Evolutionary conservation across 176 grass and related monocot genomes (phyloP).

Genomic region (Oryza glumipatula): DNA sequence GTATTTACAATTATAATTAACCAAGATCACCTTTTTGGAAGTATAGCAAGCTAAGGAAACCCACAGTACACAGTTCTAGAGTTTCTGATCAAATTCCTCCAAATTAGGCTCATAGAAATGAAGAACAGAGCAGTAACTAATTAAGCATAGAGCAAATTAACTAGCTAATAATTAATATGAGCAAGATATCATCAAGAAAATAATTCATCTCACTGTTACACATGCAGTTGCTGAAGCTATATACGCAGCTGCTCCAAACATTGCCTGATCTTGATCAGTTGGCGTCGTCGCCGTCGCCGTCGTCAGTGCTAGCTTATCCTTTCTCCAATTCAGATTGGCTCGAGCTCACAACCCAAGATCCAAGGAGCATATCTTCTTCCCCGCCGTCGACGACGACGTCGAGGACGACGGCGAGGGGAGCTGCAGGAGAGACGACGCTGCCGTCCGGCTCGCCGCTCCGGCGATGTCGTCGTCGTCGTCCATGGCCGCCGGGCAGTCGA

Average conservation of each 20-base stretch:
- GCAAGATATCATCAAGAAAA: slow-evolving; percentile 42
- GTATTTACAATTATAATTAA: slow-evolving; percentile 5
- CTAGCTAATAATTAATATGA: slow-evolving; percentile 6
- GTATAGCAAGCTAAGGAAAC: background rate
- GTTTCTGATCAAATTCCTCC: slow-evolving; percentile 18
- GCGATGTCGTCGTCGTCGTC: background rate
- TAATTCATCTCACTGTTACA: slow-evolving; percentile 42
- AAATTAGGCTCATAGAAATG: background rate
- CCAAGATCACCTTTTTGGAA: background rate
- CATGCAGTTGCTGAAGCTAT: slow-evolving; percentile 50
- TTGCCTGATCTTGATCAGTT: slow-evolving; percentile 45
- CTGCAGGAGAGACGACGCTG: slow-evolving; percentile 28
- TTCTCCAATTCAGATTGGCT: background rate
- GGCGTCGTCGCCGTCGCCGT: slow-evolving; percentile 23
- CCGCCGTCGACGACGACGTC: slow-evolving; percentile 56
- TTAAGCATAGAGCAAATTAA: slow-evolving; percentile 39
- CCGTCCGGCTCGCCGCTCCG: background rate
- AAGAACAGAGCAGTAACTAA: slow-evolving; percentile 24
- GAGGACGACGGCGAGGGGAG: slow-evolving; percentile 48
- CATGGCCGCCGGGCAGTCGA: slow-evolving; percentile 46
- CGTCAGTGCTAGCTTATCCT: slow-evolving; percentile 7
- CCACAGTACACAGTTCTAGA: background rate
- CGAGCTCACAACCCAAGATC: slow-evolving; percentile 75
- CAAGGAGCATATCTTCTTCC: slow-evolving; percentile 66
- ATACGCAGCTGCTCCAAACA: slow-evolving; percentile 42